Conservation (phyloP, 108 stramenopile genomes). For the Fragilariopsis cylindrus region DNA sequence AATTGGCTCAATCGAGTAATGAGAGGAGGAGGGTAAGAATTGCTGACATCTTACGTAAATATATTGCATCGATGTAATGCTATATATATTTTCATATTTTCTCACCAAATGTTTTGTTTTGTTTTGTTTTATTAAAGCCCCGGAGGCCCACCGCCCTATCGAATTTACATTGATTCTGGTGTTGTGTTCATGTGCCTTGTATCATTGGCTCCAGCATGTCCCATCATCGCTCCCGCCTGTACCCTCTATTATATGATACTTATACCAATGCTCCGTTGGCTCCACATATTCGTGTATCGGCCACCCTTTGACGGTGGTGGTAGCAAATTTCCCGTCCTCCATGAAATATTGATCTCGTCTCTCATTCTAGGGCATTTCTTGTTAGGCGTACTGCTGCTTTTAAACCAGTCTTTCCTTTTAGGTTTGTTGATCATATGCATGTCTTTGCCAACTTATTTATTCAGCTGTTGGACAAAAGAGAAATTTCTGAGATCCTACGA, state of each 20-base stretch:
- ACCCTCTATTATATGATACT: constrained; percentile 66
- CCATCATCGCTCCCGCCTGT: constrained; percentile 73
- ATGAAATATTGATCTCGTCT: constrained; percentile 65
- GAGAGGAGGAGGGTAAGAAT: constrained; percentile 34
- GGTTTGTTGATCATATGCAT: constrained; percentile 53
- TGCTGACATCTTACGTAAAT: neutral
- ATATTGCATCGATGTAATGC: neutral
- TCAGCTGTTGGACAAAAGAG: constrained; percentile 44
- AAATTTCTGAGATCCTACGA: constrained; percentile 65
- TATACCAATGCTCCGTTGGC: constrained; percentile 69
- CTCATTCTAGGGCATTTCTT: constrained; percentile 59
- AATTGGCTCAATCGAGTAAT: constrained; percentile 46
- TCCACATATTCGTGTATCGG: constrained; percentile 78
- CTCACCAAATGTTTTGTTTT: constrained; percentile 16
- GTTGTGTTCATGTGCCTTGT: constrained; percentile 76
- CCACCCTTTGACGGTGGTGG: constrained; percentile 51
- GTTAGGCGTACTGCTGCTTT: constrained; percentile 40
- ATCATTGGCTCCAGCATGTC: constrained; percentile 69
- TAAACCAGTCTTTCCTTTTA: constrained; percentile 61
- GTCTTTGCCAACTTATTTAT: constrained; percentile 56
- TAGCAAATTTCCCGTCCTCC: constrained; percentile 73
- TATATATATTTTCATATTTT: neutral
- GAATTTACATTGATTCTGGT: constrained; percentile 83
- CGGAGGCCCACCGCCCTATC: constrained; percentile 79
- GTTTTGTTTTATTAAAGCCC: constrained; percentile 34